Evolutionary conservation across 169 alveolate species (phyloP), one percentile per base, ranked within the genome.

Genomic region (Eimeria sp.): DNA sequence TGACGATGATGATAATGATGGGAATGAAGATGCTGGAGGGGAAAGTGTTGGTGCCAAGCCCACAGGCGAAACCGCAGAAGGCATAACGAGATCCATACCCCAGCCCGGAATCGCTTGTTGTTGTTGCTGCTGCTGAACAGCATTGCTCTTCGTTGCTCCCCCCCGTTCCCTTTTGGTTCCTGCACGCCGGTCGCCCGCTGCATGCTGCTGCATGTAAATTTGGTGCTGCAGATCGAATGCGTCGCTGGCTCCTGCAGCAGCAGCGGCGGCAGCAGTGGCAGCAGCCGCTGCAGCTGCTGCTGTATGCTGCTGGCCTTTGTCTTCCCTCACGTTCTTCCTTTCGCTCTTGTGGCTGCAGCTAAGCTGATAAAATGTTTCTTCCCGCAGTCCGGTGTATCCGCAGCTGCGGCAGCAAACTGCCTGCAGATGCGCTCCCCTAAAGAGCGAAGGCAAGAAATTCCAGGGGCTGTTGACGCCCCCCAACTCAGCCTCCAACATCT

Each of bases 281-380:
- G 70, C 73, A 1, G 90, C 47, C 0, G 80, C 73, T 1, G 90
- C 47, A 0, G 80, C 45, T 5, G 89, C 34, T 9, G 88, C 45
- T 0, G 89, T 18, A 10, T 90, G 89, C 43, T 89, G 54, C 14
- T 72, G 95, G 61, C 3, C 25, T 13, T 25, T 49, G 9, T 75
- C 78, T 45, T 90, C 80, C 45, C 40, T 70, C 5, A 6, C 9
- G 22, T 25, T 30, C 25, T 61, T 83, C 25, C 47, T 51, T 45
- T 93, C 75, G 54, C 20, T 61, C 57, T 86, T 95, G 58, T 82
- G 89, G 75, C 88, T 65, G 58, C 96, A 95, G 93, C 82, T 82
- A 43, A 95, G 95, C 83, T 95, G 96, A 43, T 49, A 89, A 45
- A 95, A 95, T 2, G 82, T 63, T 61, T 95, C 96, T 61, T 95